phyloP scores from a whole-genome alignment of 1,284 basidiomycete species.

The Ceratobasidium sp. region DNA sequence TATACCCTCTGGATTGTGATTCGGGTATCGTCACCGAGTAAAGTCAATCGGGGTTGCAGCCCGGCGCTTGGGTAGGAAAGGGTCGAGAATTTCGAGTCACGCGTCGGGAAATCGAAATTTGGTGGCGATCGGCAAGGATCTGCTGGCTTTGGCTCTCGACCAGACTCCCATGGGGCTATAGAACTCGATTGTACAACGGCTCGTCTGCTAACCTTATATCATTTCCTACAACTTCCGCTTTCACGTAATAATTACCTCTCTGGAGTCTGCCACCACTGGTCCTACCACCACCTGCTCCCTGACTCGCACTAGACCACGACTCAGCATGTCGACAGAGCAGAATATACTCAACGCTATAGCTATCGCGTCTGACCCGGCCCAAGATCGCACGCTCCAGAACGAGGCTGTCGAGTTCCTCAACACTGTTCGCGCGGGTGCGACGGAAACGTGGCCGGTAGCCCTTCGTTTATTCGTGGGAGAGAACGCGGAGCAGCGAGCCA shows the following conservation, averaged over 20 bases:
- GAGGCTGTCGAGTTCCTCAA: constrained; percentile 86
- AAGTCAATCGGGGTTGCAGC: not conserved
- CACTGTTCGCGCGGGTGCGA: constrained; percentile 75
- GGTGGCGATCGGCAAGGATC: constrained; percentile 14
- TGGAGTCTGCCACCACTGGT: not conserved
- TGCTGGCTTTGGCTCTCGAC: constrained; percentile 37
- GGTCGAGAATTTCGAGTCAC: constrained; percentile 43
- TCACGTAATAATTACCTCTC: constrained; percentile 43
- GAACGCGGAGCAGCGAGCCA: constrained; percentile 66
- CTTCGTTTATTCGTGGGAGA: constrained; percentile 77
- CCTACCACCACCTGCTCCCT: not conserved
- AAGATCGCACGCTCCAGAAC: constrained; percentile 68
- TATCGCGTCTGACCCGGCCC: constrained; percentile 83
- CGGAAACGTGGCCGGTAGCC: constrained; percentile 81
- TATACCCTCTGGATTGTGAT: constrained; percentile 22
- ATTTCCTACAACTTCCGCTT: constrained; percentile 5
- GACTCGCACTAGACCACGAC: not conserved
- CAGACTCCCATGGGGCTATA: constrained; percentile 39
- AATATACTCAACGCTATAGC: constrained; percentile 84
- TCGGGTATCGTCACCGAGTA: not conserved
- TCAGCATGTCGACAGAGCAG: constrained; percentile 49
- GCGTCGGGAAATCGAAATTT: constrained; percentile 41
- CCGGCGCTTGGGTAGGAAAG: constrained; percentile 31
- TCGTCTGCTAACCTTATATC: constrained; percentile 33
- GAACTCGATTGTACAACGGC: constrained; percentile 31